A percentile compares a stretch with the other conserved stretches of the same genome.
Conservation (phyloP, 192 early-diverging fungal genomes). For the Coemansia sp. region DNA sequence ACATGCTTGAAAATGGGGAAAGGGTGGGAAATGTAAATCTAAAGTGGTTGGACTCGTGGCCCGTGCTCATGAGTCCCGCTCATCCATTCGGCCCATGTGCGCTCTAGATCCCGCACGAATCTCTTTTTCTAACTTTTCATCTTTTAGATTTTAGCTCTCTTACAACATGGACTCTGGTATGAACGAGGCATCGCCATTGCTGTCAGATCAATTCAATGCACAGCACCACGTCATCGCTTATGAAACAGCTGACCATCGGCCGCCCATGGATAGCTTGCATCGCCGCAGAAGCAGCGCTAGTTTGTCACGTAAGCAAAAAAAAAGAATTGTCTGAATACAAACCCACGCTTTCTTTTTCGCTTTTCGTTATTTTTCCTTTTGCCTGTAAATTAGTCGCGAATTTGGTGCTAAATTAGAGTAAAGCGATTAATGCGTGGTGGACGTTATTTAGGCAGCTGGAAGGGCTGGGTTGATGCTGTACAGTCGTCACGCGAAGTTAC, state of each 20-base stretch:
- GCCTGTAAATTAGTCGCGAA: neutral
- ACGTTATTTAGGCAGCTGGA: constrained; percentile 38
- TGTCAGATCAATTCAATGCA: neutral
- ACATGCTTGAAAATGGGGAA: too few relatives aligned
- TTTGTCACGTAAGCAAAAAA: neutral
- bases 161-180: neutral
- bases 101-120: neutral
- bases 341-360: neutral
- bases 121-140: neutral
- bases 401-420: neutral
- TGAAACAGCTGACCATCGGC: constrained; percentile 1
- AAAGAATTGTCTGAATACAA: neutral
- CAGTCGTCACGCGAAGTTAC: constrained; percentile 28
- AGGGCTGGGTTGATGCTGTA: constrained; percentile 22
- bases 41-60: too few relatives aligned
- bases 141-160: neutral
- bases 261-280: constrained; percentile 1
- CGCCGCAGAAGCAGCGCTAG: neutral
- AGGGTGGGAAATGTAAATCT: neutral
- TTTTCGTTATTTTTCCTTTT: neutral
- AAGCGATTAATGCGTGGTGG: neutral
- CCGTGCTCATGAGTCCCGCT: too few relatives aligned
- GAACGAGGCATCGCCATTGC: constrained; percentile 1
- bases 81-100: too few relatives aligned
- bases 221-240: constrained; percentile 1